A percentile compares a stretch with the other conserved stretches of the same genome.
Conservation (phyloP, 768 basidiomycete species). For the Termitomyces sp. region DNA sequence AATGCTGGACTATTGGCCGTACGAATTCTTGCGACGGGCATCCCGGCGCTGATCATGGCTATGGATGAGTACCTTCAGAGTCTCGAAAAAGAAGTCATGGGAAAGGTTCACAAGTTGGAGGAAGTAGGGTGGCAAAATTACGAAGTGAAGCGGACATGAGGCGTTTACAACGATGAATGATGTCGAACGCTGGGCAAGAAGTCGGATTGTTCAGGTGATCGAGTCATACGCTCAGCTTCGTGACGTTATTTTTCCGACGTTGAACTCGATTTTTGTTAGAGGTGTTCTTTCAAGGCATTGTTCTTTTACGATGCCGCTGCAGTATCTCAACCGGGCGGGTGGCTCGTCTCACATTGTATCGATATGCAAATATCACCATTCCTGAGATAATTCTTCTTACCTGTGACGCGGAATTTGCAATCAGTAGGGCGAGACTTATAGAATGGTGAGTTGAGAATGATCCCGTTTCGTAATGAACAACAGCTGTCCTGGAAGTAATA, state of each 20-base stretch:
- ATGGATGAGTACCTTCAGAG: slow-evolving; percentile 72
- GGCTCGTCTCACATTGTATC: not conserved
- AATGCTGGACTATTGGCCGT: slow-evolving; percentile 92
- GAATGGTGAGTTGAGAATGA: not conserved
- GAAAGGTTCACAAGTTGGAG: slow-evolving; percentile 71
- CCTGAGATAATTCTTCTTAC: not conserved
- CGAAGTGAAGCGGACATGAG: slow-evolving; percentile 32
- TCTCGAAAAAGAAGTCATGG: slow-evolving; percentile 71
- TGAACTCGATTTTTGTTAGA: not conserved
- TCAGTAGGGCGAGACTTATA: no score
- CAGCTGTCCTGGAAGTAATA: not conserved
- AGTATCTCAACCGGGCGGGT: not conserved
- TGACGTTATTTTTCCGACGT: not conserved
- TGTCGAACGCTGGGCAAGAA: not conserved
- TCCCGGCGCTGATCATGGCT: slow-evolving; percentile 53
- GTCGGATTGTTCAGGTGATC: not conserved
- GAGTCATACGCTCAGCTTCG: not conserved
- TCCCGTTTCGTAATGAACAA: not conserved
- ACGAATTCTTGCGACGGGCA: slow-evolving; percentile 77
- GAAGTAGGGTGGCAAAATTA: slow-evolving; percentile 87
- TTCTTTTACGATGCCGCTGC: not conserved
- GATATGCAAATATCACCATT: not conserved
- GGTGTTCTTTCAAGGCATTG: not conserved
- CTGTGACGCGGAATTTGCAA: not conserved
- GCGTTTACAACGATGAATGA: not conserved